A percentile compares a stretch with the other conserved stretches of the same genome.
These are phyloP conservation scores for Saccharomyces hybrid DNA, from an alignment of 1,139 yeast species.

Conservation along the genomic window DNA sequence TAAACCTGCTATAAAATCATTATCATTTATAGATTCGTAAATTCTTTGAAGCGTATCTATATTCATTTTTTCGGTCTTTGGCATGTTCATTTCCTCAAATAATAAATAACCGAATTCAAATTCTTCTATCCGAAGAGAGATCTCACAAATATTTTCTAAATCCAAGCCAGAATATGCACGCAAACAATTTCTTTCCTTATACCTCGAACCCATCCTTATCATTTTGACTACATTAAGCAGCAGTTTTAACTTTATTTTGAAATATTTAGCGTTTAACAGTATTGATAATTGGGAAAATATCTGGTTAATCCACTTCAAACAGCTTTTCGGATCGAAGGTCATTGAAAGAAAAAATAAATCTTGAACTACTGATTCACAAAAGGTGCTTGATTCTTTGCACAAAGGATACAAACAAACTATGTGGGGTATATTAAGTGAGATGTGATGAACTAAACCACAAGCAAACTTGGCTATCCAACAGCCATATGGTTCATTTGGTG, in stretches of 20 bases:
- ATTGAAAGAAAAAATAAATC: conserved; percentile 7
- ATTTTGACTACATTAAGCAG: conserved; percentile 37
- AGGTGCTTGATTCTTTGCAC: conserved; percentile 6
- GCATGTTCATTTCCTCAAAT: conserved; percentile 42
- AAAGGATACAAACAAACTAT: conserved; percentile 6
- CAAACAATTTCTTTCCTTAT: conserved; percentile 31
- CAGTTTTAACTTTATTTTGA: conserved; percentile 27
- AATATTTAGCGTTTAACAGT: conserved; percentile 11
- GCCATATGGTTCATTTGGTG: neutral
- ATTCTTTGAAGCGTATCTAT: conserved; percentile 32
- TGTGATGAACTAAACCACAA: neutral
- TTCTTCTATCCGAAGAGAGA: conserved; percentile 36
- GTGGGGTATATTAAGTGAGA: neutral
- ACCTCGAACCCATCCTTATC: conserved; percentile 41
- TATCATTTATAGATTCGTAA: conserved; percentile 44
- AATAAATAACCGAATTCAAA: conserved; percentile 45
- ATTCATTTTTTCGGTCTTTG: conserved; percentile 8
- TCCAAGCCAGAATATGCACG: conserved; percentile 35
- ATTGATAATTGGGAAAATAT: conserved; percentile 4
- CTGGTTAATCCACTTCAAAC: conserved; percentile 8
- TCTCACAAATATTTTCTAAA: conserved; percentile 28
- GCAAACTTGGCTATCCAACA: conserved; percentile 1
- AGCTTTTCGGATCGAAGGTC: conserved; percentile 11
- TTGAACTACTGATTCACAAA: conserved; percentile 1
- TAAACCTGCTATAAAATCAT: conserved; percentile 55